Evolutionary conservation across 2,329 filamentous ascomycete species (phyloP), one percentile per base, ranked within the genome.

Genomic region (Colletotrichum tropicicola): DNA sequence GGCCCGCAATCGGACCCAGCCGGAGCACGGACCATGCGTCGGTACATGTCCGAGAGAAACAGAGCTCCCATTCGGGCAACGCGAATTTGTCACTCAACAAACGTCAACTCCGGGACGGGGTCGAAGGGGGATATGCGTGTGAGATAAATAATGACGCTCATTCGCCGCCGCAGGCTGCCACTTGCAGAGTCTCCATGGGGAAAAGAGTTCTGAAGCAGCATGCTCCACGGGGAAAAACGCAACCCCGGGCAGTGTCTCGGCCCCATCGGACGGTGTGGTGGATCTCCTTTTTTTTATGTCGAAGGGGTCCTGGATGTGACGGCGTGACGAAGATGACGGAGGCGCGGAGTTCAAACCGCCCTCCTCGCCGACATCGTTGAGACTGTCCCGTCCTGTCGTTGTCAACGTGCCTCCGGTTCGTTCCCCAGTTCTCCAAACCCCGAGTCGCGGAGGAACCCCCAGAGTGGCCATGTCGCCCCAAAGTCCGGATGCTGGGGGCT

Each of bases 211-310:
- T 45, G 39, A 55, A 43, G 52, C 52, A 17, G 37, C 25, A 55
- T 30, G 52, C 52, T 55, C 52, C 52, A 55, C 52, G 52, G 52
- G 52, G 52, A 55, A 55, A 55, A 55, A 55, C 52, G 52, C 52
- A 55, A 43, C 39, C 52, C 52, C 52, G 52, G 52, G 30, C 52
- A 55, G 37, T 25, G 37, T 44, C 12, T 37, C 17, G 23, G 37
- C 52, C 17, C 52, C 39, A 32, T 55, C 15, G 30, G 32, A 39
- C 17, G 23, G 25, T 55, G 23, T 30, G 37, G 52, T 44, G 37
- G 52, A n/a, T 12, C 37, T 27, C n/a, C 17, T 23, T 12, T 32
- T 32, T 35, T 55, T 32, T 9, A 25, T n/a, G n/a, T n/a, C n/a
- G 13, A 55, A 23, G 39, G 27, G 27, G 28, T 43, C 39, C 39